These are phyloP conservation scores for Corchorus olitorius DNA, from an alignment of 345 rosid species.

Conservation along the genomic window DNA sequence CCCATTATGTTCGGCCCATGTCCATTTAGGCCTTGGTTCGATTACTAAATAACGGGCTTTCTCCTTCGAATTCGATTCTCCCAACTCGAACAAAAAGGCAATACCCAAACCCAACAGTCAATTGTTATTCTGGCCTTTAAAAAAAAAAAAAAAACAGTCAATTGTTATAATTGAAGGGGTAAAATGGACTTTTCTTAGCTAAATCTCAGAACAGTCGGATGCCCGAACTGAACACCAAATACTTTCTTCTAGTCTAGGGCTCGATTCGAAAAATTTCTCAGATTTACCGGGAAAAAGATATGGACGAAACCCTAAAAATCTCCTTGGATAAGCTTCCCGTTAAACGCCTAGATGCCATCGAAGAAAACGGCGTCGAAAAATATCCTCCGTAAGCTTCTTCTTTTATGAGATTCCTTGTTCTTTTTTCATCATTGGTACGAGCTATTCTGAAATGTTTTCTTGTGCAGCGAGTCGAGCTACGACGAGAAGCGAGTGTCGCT, in stretches of 20 bases:
- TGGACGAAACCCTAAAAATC: conserved; percentile 67
- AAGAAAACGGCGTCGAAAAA: conserved; percentile 78
- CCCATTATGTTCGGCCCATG: too few species aligned
- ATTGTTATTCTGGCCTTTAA: too few species aligned
- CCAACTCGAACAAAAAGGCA: not conserved
- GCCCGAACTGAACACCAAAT: too few species aligned
- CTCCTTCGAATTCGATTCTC: not conserved
- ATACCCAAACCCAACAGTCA: not conserved
- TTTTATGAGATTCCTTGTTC: not conserved
- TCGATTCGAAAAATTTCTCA: not conserved
- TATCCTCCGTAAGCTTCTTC: conserved; percentile 63
- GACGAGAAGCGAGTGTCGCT: conserved; percentile 82
- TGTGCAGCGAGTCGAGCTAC: conserved; percentile 61
- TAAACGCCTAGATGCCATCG: conserved; percentile 75
- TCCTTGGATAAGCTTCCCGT: conserved; percentile 87
- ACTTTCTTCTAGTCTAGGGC: not conserved
- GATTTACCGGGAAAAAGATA: conserved; percentile 24
- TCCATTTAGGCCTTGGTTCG: not conserved
- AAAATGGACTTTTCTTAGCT: not conserved
- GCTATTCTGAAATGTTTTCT: not conserved
- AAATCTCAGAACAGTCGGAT: not conserved
- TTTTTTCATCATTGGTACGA: not conserved
- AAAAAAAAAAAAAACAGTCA: too few species aligned
- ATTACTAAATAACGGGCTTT: not conserved
- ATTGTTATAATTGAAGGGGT: not conserved